phyloP scores from a whole-genome alignment of 768 basidiomycete genomes.

The Auriscalpium microsporum region DNA sequence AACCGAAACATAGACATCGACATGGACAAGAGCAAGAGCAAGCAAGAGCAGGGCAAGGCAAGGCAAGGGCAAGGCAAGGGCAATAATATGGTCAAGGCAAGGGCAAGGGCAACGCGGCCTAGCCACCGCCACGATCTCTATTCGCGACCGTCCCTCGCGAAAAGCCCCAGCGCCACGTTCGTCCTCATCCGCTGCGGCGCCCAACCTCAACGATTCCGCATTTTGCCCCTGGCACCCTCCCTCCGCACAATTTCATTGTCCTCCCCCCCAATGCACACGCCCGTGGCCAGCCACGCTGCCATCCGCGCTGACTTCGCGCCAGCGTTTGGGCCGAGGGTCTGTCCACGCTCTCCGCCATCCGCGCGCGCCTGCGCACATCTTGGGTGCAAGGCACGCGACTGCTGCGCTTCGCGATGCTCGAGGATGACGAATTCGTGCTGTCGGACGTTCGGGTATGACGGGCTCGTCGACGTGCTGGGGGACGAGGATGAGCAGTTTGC shows the following conservation, averaged over 20 bases:
- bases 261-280: conserved; percentile 21
- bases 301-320: conserved; percentile 45
- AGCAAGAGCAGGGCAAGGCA: too few relatives aligned
- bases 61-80: too few relatives aligned
- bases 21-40: too few relatives aligned
- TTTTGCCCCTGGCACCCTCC: conserved; percentile 47
- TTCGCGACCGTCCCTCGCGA: conserved; percentile 22
- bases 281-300: conserved; percentile 27
- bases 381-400: conserved; percentile 38
- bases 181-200: neutral
- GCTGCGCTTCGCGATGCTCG: conserved; percentile 30
- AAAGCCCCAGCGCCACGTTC: neutral
- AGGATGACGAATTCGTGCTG: conserved; percentile 9
- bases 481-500: conserved; percentile 21
- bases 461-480: conserved; percentile 24
- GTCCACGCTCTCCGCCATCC: conserved; percentile 39
- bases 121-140: conserved; percentile 57
- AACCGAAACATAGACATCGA: too few relatives aligned
- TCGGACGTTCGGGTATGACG: conserved; percentile 19
- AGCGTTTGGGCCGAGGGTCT: conserved; percentile 59
- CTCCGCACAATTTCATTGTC: conserved; percentile 44
- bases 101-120: conserved; percentile 42
- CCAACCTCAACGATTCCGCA: conserved; percentile 27
- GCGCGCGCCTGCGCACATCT: conserved; percentile 36
- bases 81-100: too few relatives aligned